Percentiles rank a stretch among this genome's conserved stretches.
Evolutionary conservation across 1,139 yeast genomes (phyloP).

Genomic region (Nakaseomyces delphensis): DNA sequence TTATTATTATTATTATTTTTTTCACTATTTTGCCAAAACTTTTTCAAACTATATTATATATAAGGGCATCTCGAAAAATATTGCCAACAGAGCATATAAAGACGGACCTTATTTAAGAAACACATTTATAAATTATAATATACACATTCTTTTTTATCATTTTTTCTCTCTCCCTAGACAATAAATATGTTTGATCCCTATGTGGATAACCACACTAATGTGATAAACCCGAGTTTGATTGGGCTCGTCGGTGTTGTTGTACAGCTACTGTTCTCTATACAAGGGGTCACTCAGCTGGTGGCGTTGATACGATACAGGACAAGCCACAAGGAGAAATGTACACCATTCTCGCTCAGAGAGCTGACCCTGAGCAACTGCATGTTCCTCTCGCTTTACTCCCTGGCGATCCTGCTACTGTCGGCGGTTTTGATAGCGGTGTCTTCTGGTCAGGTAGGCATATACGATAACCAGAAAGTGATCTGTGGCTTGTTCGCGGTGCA

Average conservation of each 20-base stretch:
- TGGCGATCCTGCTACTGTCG: not conserved
- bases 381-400: not conserved
- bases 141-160: not conserved
- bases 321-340: not conserved
- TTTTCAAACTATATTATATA: no score
- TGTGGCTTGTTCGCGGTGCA: not conserved
- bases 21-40: no score
- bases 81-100: no score
- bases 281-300: slow-evolving; percentile 25
- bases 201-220: slow-evolving; percentile 35
- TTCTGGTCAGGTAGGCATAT: not conserved
- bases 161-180: no score
- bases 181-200: slow-evolving; percentile 20
- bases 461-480: not conserved
- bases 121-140: not conserved
- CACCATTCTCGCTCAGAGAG: not conserved
- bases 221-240: slow-evolving; percentile 51
- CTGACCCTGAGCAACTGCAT: not conserved
- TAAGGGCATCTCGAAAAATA: no score
- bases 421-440: not conserved
- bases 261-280: slow-evolving; percentile 20
- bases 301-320: not conserved
- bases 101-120: no score
- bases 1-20: not conserved
- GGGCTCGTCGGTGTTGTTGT: slow-evolving; percentile 26